Conservation (phyloP, 106 monocot species). For the Allium fistulosum region DNA sequence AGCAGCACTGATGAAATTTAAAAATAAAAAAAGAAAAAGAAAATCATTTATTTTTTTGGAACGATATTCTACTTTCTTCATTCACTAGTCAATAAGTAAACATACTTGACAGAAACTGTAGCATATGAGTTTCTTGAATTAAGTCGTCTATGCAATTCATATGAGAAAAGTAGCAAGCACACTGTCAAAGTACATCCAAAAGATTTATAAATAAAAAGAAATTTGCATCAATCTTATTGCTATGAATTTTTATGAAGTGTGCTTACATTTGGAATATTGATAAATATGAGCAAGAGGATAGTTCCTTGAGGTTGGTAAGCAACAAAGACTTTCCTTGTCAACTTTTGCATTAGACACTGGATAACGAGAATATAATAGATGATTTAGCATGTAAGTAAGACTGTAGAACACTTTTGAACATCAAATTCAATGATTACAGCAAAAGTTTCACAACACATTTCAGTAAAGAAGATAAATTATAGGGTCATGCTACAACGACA, state of each 20-base stretch:
- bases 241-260: background rate
- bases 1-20: conserved; percentile 35
- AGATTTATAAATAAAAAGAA: background rate
- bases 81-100: background rate
- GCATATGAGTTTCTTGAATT: conserved; percentile 21
- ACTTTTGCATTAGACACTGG: conserved; percentile 19
- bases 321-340: conserved; percentile 15
- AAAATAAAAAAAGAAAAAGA: too few relatives aligned
- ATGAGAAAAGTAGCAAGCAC: conserved; percentile 63
- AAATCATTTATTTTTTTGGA: background rate
- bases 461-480: background rate
- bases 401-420: too few relatives aligned
- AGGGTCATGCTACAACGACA: too few relatives aligned
- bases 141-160: conserved; percentile 68
- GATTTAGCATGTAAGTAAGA: too few relatives aligned
- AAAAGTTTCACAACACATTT: background rate
- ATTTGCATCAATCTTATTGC: background rate
- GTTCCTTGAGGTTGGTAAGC: conserved; percentile 8
- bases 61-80: background rate
- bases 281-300: conserved; percentile 61
- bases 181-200: conserved; percentile 36
- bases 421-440: background rate
- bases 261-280: conserved; percentile 73
- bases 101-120: conserved; percentile 70
- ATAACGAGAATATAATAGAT: conserved; percentile 5